Conservation (phyloP, 1,139 yeast genomes). For the Kodamaea ohmeri region DNA sequence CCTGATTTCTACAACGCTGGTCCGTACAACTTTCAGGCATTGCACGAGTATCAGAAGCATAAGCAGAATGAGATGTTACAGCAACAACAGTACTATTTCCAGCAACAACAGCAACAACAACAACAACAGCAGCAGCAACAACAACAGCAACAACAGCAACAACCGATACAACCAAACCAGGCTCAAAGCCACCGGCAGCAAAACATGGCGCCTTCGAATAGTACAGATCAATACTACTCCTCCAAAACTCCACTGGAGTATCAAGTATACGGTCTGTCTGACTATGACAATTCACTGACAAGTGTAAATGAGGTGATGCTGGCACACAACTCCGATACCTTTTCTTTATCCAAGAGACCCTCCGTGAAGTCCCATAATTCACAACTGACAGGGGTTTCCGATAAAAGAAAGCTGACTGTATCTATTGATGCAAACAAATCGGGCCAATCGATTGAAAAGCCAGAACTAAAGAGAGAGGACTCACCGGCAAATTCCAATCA, state of each 20-base stretch:
- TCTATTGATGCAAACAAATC: conserved; percentile 9
- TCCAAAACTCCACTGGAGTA: neutral
- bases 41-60: conserved; percentile 44
- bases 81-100: conserved; percentile 37
- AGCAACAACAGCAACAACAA: conserved; percentile 25
- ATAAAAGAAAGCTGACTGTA: conserved; percentile 8
- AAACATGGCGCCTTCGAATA: too few species aligned
- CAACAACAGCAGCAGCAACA: conserved; percentile 11
- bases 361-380: conserved; percentile 9
- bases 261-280: conserved; percentile 5
- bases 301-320: conserved; percentile 1
- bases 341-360: conserved; percentile 5
- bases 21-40: conserved; percentile 43
- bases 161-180: conserved; percentile 3
- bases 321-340: conserved; percentile 3
- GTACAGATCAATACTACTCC: neutral
- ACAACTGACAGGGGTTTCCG: conserved; percentile 8
- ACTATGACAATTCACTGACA: conserved; percentile 1
- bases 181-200: too few species aligned
- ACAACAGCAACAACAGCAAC: conserved; percentile 4
- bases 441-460: conserved; percentile 8
- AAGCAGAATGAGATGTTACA: conserved; percentile 36
- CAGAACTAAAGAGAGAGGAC: neutral
- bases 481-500: neutral
- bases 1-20: conserved; percentile 43